These are phyloP conservation scores for Colletotrichum sp. DNA, from an alignment of 2,329 filamentous ascomycete species.

Conservation along the genomic window DNA sequence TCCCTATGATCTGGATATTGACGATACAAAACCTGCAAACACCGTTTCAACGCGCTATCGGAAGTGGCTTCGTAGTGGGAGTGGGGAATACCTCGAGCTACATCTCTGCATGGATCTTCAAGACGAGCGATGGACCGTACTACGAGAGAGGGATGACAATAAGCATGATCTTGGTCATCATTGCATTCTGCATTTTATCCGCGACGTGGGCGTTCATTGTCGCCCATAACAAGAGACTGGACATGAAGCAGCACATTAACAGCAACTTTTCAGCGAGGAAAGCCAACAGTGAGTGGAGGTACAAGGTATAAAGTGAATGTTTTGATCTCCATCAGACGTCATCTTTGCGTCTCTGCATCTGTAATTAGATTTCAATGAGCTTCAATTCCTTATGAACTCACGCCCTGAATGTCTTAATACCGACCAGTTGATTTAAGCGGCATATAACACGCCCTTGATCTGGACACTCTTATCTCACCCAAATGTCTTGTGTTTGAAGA, in stretches of 20 bases:
- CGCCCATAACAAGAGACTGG: slow-evolving; percentile 4
- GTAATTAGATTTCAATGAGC: neutral
- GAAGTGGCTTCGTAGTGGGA: slow-evolving; percentile 41
- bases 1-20: slow-evolving; percentile 23
- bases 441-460: too few species aligned
- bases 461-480: too few species aligned
- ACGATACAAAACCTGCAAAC: slow-evolving; percentile 21
- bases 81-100: slow-evolving; percentile 36
- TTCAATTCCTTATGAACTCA: neutral
- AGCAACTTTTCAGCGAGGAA: neutral
- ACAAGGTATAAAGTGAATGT: neutral
- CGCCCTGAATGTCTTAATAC: too few species aligned
- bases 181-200: neutral
- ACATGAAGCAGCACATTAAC: neutral
- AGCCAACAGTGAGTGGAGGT: neutral
- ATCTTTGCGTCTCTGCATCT: neutral
- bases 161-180: slow-evolving; percentile 8
- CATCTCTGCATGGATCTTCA: slow-evolving; percentile 25
- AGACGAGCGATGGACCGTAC: slow-evolving; percentile 18
- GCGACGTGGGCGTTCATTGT: slow-evolving; percentile 14
- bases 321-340: neutral
- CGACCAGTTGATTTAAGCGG: too few species aligned
- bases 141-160: slow-evolving; percentile 21
- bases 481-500: too few species aligned
- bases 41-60: slow-evolving; percentile 25